Base-by-base conservation (phyloP, 192 early-diverging fungal species). In the Backusella morwellensis region DNA sequence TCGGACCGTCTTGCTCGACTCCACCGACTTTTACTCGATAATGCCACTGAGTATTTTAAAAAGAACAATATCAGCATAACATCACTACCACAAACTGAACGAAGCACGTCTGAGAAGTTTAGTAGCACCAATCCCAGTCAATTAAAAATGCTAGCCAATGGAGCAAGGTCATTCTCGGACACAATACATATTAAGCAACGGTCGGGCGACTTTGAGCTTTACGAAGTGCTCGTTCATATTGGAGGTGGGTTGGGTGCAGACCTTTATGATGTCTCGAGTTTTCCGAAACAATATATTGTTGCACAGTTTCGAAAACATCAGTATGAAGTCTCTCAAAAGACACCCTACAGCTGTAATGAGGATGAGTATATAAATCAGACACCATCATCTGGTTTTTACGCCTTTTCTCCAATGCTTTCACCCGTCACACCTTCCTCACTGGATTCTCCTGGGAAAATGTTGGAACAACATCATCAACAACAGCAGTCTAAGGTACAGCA, bases 211-310 rank as follows among this genome's bases (percentile, higher is more conserved):
- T 82, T 79, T 21, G 84, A 86, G 56, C 67, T 85, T 12, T 91
- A 85, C 70, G 80, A 82, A 36, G 74, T 89, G 2, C 68, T 79
- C 14, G 82, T 86, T 72, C 86, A 87, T 78, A 68, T 91, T n/a
- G 90, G 90, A 35, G 90, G 90, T 70, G 90, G 88, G 17, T 69
- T 91, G 17, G 88, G 88, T 44, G 87, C 86, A 1, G 84, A 91
- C 66, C 74, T 90, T 9, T 66, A 72, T 26, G 68, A 81, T 12
- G 81, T 82, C 11, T 77, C 78, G 15, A 88, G 79, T 42, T 80
- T 82, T 32, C 76, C 82, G 35, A 84, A 87, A 68, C 79, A 87
- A 5, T 90, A 90, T 68, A 76, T 90, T 66, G 89, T 88, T 14
- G 85, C 81, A 38, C 75, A 81, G 34, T 83, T 87, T 68, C 36